Evolutionary conservation across 2,329 filamentous ascomycete genomes (phyloP).

Genomic region (Rutstroemia sp.): DNA sequence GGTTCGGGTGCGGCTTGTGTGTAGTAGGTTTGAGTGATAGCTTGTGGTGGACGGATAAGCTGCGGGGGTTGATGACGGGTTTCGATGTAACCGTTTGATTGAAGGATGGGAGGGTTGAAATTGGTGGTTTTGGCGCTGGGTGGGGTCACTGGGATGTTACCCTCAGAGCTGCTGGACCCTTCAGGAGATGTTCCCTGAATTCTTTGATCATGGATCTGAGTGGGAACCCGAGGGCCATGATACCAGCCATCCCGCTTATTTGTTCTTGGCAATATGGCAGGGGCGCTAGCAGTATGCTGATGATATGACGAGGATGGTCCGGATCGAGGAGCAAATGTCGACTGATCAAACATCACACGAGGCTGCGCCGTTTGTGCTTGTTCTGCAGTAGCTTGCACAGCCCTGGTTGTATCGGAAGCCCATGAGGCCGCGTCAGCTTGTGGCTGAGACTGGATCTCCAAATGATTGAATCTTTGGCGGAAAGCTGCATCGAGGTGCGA

Average conservation of each 20-base stretch:
- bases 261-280: conserved; percentile 49
- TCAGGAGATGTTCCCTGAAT: conserved; percentile 45
- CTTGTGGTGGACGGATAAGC: conserved; percentile 14
- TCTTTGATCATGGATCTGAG: conserved; percentile 16
- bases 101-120: conserved; percentile 44
- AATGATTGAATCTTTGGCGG: conserved; percentile 56
- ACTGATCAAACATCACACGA: conserved; percentile 48
- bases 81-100: conserved; percentile 42
- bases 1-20: conserved; percentile 11
- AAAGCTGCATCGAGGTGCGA: conserved; percentile 58
- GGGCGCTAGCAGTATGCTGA: conserved; percentile 54
- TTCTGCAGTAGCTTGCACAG: conserved; percentile 48
- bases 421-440: conserved; percentile 48
- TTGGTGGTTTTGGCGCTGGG: conserved; percentile 39
- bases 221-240: conserved; percentile 42
- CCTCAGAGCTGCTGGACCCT: conserved; percentile 47
- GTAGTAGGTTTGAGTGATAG: conserved; percentile 16
- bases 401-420: conserved; percentile 49
- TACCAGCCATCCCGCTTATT: conserved; percentile 68
- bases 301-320: conserved; percentile 28
- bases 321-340: conserved; percentile 33
- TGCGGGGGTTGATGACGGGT: conserved; percentile 23
- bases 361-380: conserved; percentile 37
- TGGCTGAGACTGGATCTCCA: conserved; percentile 53
- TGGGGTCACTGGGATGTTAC: conserved; percentile 42